These are phyloP conservation scores for Linnemannia hyalina DNA, from an alignment of 192 early-diverging fungal genomes.

Conservation along the genomic window DNA sequence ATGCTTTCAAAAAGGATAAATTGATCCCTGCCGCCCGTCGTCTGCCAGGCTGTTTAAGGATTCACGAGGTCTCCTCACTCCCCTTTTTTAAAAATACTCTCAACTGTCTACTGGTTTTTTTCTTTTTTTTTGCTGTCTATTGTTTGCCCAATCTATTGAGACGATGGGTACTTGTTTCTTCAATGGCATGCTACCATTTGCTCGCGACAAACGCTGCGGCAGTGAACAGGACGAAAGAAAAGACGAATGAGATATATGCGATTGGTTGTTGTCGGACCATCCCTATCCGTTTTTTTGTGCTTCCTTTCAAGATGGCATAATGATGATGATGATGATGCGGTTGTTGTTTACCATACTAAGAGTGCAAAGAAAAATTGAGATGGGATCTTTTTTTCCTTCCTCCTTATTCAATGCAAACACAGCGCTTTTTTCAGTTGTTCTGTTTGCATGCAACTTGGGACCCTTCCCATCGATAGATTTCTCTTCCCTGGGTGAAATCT, in stretches of 20 bases:
- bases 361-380: background rate
- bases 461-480: background rate
- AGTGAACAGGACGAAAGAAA: background rate
- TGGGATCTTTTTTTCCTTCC: background rate
- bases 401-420: background rate
- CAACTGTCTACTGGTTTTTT: background rate
- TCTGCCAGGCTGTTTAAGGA: background rate
- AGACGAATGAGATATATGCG: too few species aligned
- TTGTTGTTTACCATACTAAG: background rate
- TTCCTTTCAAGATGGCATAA: background rate
- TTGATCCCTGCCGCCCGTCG: background rate
- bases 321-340: background rate
- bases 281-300: background rate
- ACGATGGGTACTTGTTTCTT: background rate
- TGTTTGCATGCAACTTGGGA: background rate
- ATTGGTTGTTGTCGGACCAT: background rate
- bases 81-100: background rate
- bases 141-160: background rate
- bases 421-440: background rate
- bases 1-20: background rate
- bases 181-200: background rate
- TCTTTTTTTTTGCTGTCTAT: background rate
- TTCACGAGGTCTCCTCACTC: background rate
- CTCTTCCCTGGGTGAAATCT: background rate
- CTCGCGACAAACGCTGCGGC: background rate